phyloP scores from a whole-genome alignment of 1,139 yeast species.

The Taphrina confusa region DNA sequence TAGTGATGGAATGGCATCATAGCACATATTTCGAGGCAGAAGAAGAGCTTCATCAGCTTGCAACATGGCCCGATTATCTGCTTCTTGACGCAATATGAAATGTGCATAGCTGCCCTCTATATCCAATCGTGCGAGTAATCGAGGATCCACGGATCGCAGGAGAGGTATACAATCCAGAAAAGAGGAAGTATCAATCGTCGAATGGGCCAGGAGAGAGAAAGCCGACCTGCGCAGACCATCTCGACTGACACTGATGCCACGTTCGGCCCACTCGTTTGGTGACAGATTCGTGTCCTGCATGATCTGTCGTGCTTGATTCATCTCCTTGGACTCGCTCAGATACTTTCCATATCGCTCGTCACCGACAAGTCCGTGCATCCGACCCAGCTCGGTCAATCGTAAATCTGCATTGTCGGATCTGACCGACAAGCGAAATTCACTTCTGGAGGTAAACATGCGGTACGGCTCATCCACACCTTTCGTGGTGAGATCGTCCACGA shows the following conservation, averaged over 20 bases:
- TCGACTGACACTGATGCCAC: conserved; percentile 47
- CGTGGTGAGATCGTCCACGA: conserved; percentile 89
- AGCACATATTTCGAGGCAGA: conserved; percentile 66
- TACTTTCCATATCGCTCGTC: conserved; percentile 60
- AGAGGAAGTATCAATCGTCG: conserved; percentile 45
- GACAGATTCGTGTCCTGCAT: conserved; percentile 55
- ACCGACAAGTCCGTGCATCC: conserved; percentile 65
- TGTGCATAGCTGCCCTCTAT: conserved; percentile 84
- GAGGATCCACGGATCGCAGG: not conserved
- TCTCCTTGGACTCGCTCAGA: conserved; percentile 52
- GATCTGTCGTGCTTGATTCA: conserved; percentile 52
- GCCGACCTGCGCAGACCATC: conserved; percentile 52
- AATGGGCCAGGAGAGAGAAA: conserved; percentile 57
- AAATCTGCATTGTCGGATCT: conserved; percentile 93
- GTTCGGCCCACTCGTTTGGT: conserved; percentile 62
- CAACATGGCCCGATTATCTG: conserved; percentile 70
- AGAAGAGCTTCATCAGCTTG: conserved; percentile 71
- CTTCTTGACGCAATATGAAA: conserved; percentile 70
- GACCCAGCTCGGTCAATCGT: conserved; percentile 73
- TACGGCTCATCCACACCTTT: conserved; percentile 98
- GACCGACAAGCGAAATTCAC: conserved; percentile 86
- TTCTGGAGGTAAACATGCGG: conserved; percentile 94
- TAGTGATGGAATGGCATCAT: conserved; percentile 55
- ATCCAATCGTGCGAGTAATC: conserved; percentile 57
- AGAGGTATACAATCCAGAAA: conserved; percentile 41